A percentile compares a stretch with the other conserved stretches of the same genome.
These are phyloP conservation scores for Cyclostephanos invisitatus DNA, from an alignment of 108 stramenopile species.

Conservation along the genomic window DNA sequence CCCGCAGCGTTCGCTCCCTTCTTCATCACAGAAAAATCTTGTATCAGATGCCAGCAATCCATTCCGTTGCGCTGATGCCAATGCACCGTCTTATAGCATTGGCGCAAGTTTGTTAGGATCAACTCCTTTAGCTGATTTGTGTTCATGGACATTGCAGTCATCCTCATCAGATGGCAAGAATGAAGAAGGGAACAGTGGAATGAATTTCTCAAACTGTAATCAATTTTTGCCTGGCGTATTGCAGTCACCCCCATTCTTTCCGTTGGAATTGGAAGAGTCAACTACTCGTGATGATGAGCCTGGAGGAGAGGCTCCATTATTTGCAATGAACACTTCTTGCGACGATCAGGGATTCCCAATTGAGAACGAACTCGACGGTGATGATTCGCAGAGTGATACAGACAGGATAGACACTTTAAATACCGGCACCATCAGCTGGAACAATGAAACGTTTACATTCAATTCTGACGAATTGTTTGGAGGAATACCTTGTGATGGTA, in stretches of 20 bases:
- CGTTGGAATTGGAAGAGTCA: slow-evolving; percentile 20
- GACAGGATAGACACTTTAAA: slow-evolving; percentile 3
- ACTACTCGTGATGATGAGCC: slow-evolving; percentile 13
- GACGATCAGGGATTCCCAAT: not conserved
- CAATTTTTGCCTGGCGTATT: slow-evolving; percentile 2
- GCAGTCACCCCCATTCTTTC: slow-evolving; percentile 20
- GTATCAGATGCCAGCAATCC: slow-evolving; percentile 2
- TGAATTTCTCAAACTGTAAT: not conserved
- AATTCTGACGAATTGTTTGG: slow-evolving; percentile 8
- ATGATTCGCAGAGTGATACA: not conserved
- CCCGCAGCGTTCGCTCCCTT: slow-evolving; percentile 26
- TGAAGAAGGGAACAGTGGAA: slow-evolving; percentile 3
- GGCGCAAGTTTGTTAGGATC: slow-evolving; percentile 47
- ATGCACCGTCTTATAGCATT: slow-evolving; percentile 11
- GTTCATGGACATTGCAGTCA: slow-evolving; percentile 37
- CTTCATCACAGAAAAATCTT: not conserved
- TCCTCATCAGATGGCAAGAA: slow-evolving; percentile 5
- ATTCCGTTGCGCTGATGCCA: not conserved
- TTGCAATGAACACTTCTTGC: not conserved
- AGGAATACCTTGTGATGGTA: not conserved
- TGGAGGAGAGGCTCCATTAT: slow-evolving; percentile 6
- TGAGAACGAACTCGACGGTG: not conserved
- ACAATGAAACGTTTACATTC: not conserved
- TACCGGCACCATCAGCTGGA: slow-evolving; percentile 1
- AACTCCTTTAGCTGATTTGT: slow-evolving; percentile 36